Evolutionary conservation across 805 yeast genomes (phyloP), one percentile per base, ranked within the genome.

Genomic region (Isabelozyma gotoi): DNA sequence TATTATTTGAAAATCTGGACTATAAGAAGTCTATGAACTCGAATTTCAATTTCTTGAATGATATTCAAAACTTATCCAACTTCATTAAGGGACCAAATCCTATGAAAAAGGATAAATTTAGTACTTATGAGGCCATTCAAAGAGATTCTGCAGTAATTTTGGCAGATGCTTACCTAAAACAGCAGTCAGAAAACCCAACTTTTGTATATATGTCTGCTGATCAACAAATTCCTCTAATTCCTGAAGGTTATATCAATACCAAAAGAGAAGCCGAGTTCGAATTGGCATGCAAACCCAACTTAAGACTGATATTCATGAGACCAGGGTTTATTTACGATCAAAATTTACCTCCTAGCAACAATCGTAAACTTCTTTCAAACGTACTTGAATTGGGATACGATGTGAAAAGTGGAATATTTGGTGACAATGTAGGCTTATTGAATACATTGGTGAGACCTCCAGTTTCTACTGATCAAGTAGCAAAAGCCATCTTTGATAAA

Each of bases 141-240:
- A 71, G 82, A 20, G 82, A 82, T 46, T 81, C 89, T 48, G 92
- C 95, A 0, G 60, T 83, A 5, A 59, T 77, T 2, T 62, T 85
- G 15, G 91, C 89, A 0, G 78, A 78, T 38, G 70, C 84, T 0
- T 76, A 80, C 45, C 51, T 69, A 19, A 58, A 71, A 16, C 49
- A 48, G 34, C 38, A 45, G 39, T 33, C 38, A 24, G 42, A 50
- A 36, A 40, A 36, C 19, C 47, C 19, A 19, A 43, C 65, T 79
- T 84, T 84, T 56, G 88, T 85, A 0, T 90, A 88, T 55, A 75
- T 90, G 2, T 87, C 96, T 0, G 96, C 97, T 1, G 95, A 88
- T 52, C 65, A 72, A 39, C 83, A 84, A 42, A 77, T 80, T 41
- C 89, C 91, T 0, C 63, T 84, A 17, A 65, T 86, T 5, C 92